Percentiles rank a stretch among this genome's conserved stretches.
Conservation (phyloP, 176 grass and related monocot species). For the sorghum (Sorghum bicolor) region Sorghum_bicolor_NCBIv3 NC_012870.2:2684501-2685000, state of each 20-base stretch:
- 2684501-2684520: background rate
- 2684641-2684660: background rate
- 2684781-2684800: background rate
- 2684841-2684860: slow-evolving; percentile 15
- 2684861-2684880: slow-evolving; percentile 34
- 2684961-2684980: slow-evolving; percentile 6
- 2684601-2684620: background rate
- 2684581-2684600: background rate
- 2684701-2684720: background rate
- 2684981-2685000: slow-evolving; percentile 11
- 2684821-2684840: background rate
- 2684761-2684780: background rate
- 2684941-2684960: slow-evolving; percentile 6
- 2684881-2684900: slow-evolving; percentile 38
- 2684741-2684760: background rate
- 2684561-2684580: background rate
- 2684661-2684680: background rate
- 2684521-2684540: background rate
- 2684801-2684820: background rate
- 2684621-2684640: background rate
- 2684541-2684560: background rate
- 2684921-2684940: slow-evolving; percentile 23
- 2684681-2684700: background rate
- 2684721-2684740: background rate
- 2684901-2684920: slow-evolving; percentile 5